A percentile compares a stretch with the other conserved stretches of the same genome.
These are phyloP conservation scores for Backusella macrospora DNA, from an alignment of 192 early-diverging fungal genomes.

Conservation along the genomic window DNA sequence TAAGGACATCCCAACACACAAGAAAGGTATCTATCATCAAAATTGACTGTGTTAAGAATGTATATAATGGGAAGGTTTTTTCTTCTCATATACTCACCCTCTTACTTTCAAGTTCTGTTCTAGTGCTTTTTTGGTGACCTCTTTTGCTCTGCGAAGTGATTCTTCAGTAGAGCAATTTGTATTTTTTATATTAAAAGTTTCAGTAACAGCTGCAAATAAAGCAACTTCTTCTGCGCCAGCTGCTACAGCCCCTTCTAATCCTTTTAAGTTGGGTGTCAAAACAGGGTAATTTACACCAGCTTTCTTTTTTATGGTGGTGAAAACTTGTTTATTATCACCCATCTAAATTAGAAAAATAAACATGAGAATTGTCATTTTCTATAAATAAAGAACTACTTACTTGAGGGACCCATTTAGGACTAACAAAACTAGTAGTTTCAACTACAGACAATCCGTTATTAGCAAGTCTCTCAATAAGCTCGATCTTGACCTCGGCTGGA, in stretches of 20 bases:
- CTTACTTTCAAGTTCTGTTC: slow-evolving; percentile 68
- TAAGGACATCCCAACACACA: slow-evolving; percentile 95
- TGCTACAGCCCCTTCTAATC: slow-evolving; percentile 78
- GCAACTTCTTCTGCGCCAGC: slow-evolving; percentile 87
- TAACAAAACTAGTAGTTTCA: slow-evolving; percentile 94
- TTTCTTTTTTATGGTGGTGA: slow-evolving; percentile 63
- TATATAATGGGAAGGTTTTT: no score
- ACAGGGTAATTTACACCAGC: slow-evolving; percentile 84
- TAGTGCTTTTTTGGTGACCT: slow-evolving; percentile 65
- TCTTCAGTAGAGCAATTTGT: slow-evolving; percentile 91
- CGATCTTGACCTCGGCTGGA: slow-evolving; percentile 80
- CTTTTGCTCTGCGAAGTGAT: slow-evolving; percentile 72
- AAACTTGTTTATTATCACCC: slow-evolving; percentile 81
- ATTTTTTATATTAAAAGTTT: slow-evolving; percentile 88
- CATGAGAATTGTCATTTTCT: background rate
- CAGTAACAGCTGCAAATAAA: slow-evolving; percentile 87
- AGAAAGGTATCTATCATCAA: slow-evolving; percentile 74
- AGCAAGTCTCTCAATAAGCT: slow-evolving; percentile 83
- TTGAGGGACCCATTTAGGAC: slow-evolving; percentile 95
- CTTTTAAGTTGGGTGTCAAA: slow-evolving; percentile 87
- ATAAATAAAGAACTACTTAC: slow-evolving; percentile 33
- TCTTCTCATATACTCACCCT: slow-evolving; percentile 50
- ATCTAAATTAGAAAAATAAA: slow-evolving; percentile 57
- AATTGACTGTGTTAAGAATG: background rate
- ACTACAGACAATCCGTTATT: slow-evolving; percentile 81